Evolutionary conservation across 768 basidiomycete genomes (phyloP).

Genomic region (Pulveroboletus sp.): DNA sequence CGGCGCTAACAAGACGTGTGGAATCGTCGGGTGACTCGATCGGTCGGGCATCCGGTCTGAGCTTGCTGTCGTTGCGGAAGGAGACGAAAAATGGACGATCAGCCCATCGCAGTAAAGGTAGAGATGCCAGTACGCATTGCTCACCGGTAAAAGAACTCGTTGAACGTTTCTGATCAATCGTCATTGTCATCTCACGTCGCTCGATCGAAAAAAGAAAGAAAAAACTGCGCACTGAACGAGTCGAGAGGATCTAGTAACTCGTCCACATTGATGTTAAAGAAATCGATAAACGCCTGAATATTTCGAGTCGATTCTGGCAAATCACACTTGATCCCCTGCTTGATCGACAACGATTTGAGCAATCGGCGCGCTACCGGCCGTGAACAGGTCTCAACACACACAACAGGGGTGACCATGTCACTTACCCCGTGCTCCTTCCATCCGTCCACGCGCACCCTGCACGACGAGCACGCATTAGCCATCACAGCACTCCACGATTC

Average conservation of each 20-base stretch:
- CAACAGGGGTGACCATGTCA: not conserved
- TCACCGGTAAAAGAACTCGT: slow-evolving; percentile 83
- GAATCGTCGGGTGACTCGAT: slow-evolving; percentile 70
- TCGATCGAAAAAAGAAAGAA: not conserved
- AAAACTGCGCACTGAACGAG: slow-evolving; percentile 63
- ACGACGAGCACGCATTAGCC: not conserved
- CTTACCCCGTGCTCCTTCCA: slow-evolving; percentile 85
- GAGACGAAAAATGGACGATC: not conserved
- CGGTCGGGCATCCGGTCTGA: slow-evolving; percentile 79
- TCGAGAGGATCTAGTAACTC: slow-evolving; percentile 81
- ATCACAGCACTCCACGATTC: not conserved
- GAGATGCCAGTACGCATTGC: not conserved
- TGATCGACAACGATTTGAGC: slow-evolving; percentile 84
- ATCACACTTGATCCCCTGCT: slow-evolving; percentile 93
- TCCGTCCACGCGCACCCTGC: slow-evolving; percentile 75
- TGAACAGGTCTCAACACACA: slow-evolving; percentile 3
- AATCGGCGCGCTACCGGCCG: slow-evolving; percentile 61
- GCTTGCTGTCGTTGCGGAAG: slow-evolving; percentile 49
- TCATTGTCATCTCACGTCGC: not conserved
- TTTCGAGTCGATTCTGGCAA: slow-evolving; percentile 77
- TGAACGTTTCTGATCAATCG: slow-evolving; percentile 69
- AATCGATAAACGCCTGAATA: slow-evolving; percentile 84
- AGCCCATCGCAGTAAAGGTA: not conserved
- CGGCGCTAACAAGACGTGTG: slow-evolving; percentile 76
- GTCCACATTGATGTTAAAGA: slow-evolving; percentile 77